Evolutionary conservation across 1,139 yeast species (phyloP).

Genomic region (Protomyces pachydermus): DNA sequence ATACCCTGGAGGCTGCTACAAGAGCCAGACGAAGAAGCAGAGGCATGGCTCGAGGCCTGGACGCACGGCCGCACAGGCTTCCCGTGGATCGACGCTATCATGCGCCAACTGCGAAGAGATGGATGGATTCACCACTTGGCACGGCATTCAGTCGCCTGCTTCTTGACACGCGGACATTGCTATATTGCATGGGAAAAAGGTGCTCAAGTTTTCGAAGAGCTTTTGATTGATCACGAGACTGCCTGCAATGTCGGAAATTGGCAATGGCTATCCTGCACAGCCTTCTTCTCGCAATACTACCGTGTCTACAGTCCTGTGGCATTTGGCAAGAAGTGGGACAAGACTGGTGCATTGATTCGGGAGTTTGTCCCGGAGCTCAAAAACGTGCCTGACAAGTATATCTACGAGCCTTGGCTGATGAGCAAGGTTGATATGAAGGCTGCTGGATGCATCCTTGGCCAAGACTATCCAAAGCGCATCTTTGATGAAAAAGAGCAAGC

Average conservation of each 20-base stretch:
- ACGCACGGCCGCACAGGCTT: conserved; percentile 23
- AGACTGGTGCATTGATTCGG: conserved; percentile 18
- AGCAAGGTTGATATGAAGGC: conserved; percentile 7
- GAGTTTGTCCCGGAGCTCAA: conserved; percentile 25
- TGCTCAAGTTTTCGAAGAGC: conserved; percentile 26
- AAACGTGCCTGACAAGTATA: conserved; percentile 24
- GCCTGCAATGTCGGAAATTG: conserved; percentile 26
- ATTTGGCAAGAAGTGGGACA: conserved; percentile 24
- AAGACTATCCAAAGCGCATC: conserved; percentile 19
- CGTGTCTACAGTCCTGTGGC: conserved; percentile 26
- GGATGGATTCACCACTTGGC: conserved; percentile 28
- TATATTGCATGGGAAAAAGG: conserved; percentile 26
- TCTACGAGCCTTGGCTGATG: conserved; percentile 25
- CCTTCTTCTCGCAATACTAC: conserved; percentile 24
- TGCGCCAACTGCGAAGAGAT: conserved; percentile 22
- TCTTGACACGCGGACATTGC: conserved; percentile 26
- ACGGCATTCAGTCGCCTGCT: conserved; percentile 25
- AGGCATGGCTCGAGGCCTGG: conserved; percentile 21
- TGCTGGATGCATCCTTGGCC: conserved; percentile 12
- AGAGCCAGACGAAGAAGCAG: conserved; percentile 10
- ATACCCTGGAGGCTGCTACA: conserved; percentile 21
- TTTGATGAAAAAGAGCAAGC: conserved; percentile 19
- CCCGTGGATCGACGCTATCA: conserved; percentile 27
- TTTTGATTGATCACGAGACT: conserved; percentile 23
- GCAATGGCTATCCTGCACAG: conserved; percentile 26